Base-by-base conservation (phyloP, 2,329 filamentous ascomycete genomes). In the Rhynchosporium graminicola region DNA sequence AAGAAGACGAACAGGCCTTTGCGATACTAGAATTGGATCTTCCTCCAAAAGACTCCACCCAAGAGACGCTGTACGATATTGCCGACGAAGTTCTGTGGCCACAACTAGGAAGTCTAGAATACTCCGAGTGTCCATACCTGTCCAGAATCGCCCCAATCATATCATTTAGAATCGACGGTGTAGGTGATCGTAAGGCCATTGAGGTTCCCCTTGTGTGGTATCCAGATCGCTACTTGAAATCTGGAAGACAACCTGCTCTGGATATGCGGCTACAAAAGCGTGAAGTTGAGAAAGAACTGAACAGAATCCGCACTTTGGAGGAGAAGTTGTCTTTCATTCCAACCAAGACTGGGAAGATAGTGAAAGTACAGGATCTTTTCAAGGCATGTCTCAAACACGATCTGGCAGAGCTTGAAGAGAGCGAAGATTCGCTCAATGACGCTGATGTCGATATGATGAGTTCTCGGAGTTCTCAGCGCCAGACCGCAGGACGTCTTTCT, bases 171-270 rank as follows among this genome's bases (percentile, higher is more conserved):
- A 69, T 85, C 12, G 67, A 68, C 20, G 74, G 75, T 15, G 76
- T 76, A 2, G 74, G 77, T 3, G 79, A 78, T 1, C 74, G 74
- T 7, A 77, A 78, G 50, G 76, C 76, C 2, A 75, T 83, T 47
- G 80, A 83, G 3, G 79, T 86, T 40, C 83, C 83, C 5, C 73
- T 75, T 47, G 73, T 79, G 12, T 79, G 84, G 64, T 85, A 83
- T 66, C 79, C 81, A 0, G 83, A 85, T 70, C 79, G 77, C n/a
- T 86, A 85, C 62, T 71, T 83, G 57, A 74, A 76, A 54, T 72
- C 68, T 10, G 77, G 79, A 13, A 79, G 78, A 60, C 74, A 80
- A 10, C 78, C 81, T 58, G 80, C 82, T 13, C 65, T 78, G 8
- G 75, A 77, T 7, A 81, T 84, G 74, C 70, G 73, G 15, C 47